These are phyloP conservation scores for Rubus idaeus DNA, from an alignment of 306 rosid genomes.

Conservation along the genomic window DNA sequence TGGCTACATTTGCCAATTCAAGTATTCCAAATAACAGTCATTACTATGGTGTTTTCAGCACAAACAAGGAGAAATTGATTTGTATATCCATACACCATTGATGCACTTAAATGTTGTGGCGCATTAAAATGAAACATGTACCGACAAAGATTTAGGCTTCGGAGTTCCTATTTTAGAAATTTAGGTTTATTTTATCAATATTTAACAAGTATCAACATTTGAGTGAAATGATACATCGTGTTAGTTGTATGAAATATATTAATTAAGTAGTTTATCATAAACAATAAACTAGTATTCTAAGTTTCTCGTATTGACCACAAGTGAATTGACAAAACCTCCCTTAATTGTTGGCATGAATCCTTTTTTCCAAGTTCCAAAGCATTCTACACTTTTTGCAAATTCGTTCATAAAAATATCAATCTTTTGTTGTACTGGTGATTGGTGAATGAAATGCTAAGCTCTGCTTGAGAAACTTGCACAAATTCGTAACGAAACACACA, in stretches of 20 bases:
- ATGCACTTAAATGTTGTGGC: not conserved
- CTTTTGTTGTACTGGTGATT: not conserved
- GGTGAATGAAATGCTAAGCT: not conserved
- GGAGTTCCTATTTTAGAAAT: not conserved
- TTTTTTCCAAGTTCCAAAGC: not conserved
- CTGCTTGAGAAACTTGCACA: not conserved
- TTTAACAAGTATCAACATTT: not conserved
- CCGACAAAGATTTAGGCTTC: not conserved
- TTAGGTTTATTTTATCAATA: not conserved
- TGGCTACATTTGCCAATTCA: not conserved
- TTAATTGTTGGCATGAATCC: not conserved
- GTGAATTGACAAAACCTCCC: not conserved
- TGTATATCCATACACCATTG: not conserved
- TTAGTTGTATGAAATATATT: not conserved
- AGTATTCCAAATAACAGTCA: not conserved
- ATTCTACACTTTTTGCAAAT: constrained; percentile 11
- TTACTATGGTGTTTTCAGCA: not conserved
- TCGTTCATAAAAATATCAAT: constrained; percentile 1
- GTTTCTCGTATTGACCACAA: not conserved
- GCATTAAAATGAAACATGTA: not conserved
- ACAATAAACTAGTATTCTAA: not conserved
- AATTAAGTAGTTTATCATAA: too few species aligned
- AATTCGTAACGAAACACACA: not conserved
- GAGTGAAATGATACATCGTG: not conserved
- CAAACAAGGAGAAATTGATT: not conserved